Percentiles rank a stretch among this genome's conserved stretches.
Evolutionary conservation across 2,329 filamentous ascomycete genomes (phyloP).

Genomic region (Xylaria sp.): DNA sequence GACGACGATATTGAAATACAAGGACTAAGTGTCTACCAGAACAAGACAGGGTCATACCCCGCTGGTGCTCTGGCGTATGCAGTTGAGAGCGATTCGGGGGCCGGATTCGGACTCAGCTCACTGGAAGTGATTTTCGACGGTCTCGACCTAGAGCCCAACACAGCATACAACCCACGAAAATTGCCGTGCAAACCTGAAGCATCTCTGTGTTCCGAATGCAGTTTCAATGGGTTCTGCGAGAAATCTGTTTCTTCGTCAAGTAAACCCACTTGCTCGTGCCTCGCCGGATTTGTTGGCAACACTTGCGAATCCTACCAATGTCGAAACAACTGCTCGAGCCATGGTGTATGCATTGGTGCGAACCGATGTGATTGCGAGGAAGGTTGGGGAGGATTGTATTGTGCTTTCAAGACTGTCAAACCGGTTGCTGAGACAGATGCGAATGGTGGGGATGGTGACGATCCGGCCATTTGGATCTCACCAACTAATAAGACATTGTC

Average conservation of each 20-base stretch:
- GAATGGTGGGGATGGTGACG: constrained; percentile 52
- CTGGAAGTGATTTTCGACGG: constrained; percentile 43
- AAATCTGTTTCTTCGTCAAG: constrained; percentile 9
- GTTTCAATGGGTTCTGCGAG: constrained; percentile 46
- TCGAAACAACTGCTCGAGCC: constrained; percentile 48
- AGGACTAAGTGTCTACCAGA: constrained; percentile 50
- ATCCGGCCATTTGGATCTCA: constrained; percentile 56
- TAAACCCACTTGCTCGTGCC: constrained; percentile 46
- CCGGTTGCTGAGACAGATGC: constrained; percentile 51
- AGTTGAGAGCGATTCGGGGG: constrained; percentile 47
- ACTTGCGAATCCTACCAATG: constrained; percentile 47
- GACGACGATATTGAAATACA: constrained; percentile 50
- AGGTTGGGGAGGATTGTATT: constrained; percentile 53
- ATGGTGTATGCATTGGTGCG: constrained; percentile 49
- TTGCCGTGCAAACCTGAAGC: constrained; percentile 33
- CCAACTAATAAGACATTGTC: constrained; percentile 48
- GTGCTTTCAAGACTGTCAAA: constrained; percentile 50
- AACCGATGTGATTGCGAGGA: constrained; percentile 49
- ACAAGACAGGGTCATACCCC: constrained; percentile 43
- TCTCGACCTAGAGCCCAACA: constrained; percentile 45
- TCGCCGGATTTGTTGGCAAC: constrained; percentile 48
- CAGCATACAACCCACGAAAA: constrained; percentile 45
- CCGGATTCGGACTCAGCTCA: constrained; percentile 48
- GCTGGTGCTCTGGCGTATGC: constrained; percentile 49
- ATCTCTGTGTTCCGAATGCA: constrained; percentile 45